Conservation (phyloP, 2,329 filamentous ascomycete genomes). For the Botrytis pseudocinerea region DNA sequence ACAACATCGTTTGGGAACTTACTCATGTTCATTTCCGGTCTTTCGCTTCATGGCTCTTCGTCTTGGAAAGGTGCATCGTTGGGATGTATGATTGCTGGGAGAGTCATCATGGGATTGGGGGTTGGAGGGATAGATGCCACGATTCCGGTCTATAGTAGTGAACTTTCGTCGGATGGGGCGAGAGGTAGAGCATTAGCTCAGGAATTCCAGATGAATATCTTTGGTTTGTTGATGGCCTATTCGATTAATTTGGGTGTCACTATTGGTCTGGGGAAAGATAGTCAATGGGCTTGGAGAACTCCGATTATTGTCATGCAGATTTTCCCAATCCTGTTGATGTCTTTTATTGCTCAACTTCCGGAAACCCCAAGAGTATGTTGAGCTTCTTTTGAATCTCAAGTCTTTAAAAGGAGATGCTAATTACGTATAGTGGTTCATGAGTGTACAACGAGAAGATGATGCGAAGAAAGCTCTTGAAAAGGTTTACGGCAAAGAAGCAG, state of each 20-base stretch:
- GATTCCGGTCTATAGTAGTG: slow-evolving; percentile 60
- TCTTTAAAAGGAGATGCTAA: not conserved
- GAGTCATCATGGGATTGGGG: slow-evolving; percentile 55
- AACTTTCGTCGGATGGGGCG: slow-evolving; percentile 56
- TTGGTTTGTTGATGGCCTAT: slow-evolving; percentile 62
- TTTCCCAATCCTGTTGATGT: slow-evolving; percentile 55
- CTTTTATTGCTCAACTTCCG: slow-evolving; percentile 53
- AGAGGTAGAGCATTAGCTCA: slow-evolving; percentile 60
- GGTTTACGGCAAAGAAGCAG: slow-evolving; percentile 53
- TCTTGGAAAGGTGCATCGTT: slow-evolving; percentile 51
- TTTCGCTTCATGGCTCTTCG: slow-evolving; percentile 46
- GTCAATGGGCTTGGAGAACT: slow-evolving; percentile 62
- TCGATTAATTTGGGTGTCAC: slow-evolving; percentile 58
- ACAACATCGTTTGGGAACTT: slow-evolving; percentile 57
- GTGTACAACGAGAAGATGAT: slow-evolving; percentile 51
- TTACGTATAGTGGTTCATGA: slow-evolving; percentile 51
- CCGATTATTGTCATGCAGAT: slow-evolving; percentile 63
- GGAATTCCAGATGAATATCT: slow-evolving; percentile 65
- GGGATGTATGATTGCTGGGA: slow-evolving; percentile 40
- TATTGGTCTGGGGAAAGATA: slow-evolving; percentile 52
- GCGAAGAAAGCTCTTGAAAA: slow-evolving; percentile 50
- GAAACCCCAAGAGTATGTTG: slow-evolving; percentile 50
- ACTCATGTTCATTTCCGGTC: slow-evolving; percentile 59
- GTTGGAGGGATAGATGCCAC: slow-evolving; percentile 62
- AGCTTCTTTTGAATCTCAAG: not conserved